Evolutionary conservation across 1,139 yeast genomes (phyloP), one percentile per base, ranked within the genome.

Genomic region (Chernovozyma aurita): DNA sequence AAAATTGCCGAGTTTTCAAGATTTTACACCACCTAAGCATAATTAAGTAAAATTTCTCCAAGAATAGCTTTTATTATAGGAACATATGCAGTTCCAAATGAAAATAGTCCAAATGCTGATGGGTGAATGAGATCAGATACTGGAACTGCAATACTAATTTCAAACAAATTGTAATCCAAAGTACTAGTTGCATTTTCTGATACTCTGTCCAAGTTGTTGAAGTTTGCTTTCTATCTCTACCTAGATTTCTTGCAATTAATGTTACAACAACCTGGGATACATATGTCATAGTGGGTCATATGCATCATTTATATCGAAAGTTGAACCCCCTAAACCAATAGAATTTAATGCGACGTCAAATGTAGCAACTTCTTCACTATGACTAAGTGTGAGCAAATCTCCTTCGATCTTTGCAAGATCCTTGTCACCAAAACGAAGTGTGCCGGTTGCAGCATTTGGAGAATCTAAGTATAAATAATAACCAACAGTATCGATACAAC

Each of bases 391-490:
- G 22, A 39, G 31, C 30, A 48, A 39, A 2, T 14, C 21, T 14
- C 49, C 49, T 6, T 36, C 33, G 28, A 42, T 41, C 36, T 51
- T 52, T 12, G 49, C 49, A 21, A 42, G 44, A 37, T 53, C 55
- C 3, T 49, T 44, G 1, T 49, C 57, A 2, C 57, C 59, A 41
- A 53, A 53, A 17, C 50, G 42, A 26, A 53, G 36, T 18, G 43
- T 31, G 7, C 51, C 55, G 4, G 35, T 12, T n/a, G 43, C 21
- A 16, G 64, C 52, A 12, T 46, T 48, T 7, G 36, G 32, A 2
- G 50, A 40, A 31, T 48, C 45, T 42, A 65, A 56, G 47, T 56
- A 65, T 36, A 66, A 49, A 6, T 69, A 63, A 49, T 62, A 65
- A 18, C 65, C 61, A 31, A 43, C 46, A 39, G 51, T 53, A 16